These are phyloP conservation scores for Corynascus novoguineensis DNA, from an alignment of 495 filamentous ascomycete species.

Conservation along the genomic window DNA sequence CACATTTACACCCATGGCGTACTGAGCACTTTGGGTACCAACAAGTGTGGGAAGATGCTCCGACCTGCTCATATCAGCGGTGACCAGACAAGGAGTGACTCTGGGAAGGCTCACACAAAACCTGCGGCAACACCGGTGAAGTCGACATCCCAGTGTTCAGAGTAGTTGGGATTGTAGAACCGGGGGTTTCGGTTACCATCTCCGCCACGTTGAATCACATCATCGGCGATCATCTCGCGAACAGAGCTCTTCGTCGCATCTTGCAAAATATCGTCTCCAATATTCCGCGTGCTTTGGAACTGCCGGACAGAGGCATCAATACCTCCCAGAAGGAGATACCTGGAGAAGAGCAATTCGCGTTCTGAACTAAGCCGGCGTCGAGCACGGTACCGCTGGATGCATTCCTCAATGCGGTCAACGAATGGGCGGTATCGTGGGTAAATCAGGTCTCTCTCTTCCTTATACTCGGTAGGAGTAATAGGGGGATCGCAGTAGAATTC, in stretches of 20 bases:
- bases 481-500: conserved; percentile 75
- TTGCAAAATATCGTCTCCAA: conserved; percentile 49
- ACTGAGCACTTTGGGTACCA: conserved; percentile 9
- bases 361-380: conserved; percentile 65
- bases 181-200: conserved; percentile 24
- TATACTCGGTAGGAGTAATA: conserved; percentile 59
- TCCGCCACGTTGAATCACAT: conserved; percentile 45
- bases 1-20: conserved; percentile 38
- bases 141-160: conserved; percentile 64
- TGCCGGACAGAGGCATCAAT: conserved; percentile 60
- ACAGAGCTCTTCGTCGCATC: conserved; percentile 54
- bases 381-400: conserved; percentile 71
- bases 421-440: conserved; percentile 28
- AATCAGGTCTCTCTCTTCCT: conserved; percentile 46
- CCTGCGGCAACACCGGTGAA: conserved; percentile 72
- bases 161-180: conserved; percentile 42
- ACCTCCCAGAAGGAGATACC: conserved; percentile 81
- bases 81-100: not conserved
- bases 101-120: conserved; percentile 58
- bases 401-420: conserved; percentile 67
- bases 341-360: conserved; percentile 61
- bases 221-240: conserved; percentile 53
- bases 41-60: conserved; percentile 17
- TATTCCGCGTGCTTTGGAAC: conserved; percentile 57
- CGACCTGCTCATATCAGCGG: conserved; percentile 18